These are phyloP conservation scores for Volvox africanus DNA, from an alignment of 139 green algal species.

Conservation along the genomic window DNA sequence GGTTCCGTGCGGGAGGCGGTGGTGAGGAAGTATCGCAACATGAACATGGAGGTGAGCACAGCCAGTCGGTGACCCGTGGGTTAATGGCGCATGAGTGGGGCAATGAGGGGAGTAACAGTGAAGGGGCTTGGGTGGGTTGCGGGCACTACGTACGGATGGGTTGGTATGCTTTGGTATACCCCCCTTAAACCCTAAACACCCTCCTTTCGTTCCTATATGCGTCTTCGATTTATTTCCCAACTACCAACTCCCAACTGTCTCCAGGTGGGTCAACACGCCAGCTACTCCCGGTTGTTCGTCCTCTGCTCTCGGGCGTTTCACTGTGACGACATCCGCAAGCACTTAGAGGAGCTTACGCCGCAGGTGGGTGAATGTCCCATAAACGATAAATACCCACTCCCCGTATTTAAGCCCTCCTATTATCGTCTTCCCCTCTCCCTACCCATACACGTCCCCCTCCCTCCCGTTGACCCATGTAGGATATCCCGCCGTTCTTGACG, in stretches of 20 bases:
- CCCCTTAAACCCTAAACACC: neutral
- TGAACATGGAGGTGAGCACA: conserved; percentile 82
- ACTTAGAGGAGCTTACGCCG: conserved; percentile 53
- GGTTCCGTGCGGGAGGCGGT: conserved; percentile 79
- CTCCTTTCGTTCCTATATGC: neutral
- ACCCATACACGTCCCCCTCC: neutral
- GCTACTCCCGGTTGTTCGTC: conserved; percentile 79
- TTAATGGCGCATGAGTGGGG: too few species aligned
- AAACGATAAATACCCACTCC: neutral
- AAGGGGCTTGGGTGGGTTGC: neutral
- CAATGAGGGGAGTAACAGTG: too few species aligned
- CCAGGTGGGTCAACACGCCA: conserved; percentile 82
- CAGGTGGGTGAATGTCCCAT: too few species aligned
- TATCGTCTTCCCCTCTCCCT: neutral
- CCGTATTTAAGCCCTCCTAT: too few species aligned
- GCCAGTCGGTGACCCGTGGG: too few species aligned
- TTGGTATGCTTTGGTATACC: too few species aligned
- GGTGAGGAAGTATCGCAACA: conserved; percentile 86
- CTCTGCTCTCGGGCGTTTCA: conserved; percentile 64
- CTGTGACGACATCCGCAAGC: conserved; percentile 51
- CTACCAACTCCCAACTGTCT: neutral
- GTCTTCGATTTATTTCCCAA: too few species aligned
- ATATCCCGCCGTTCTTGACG: conserved; percentile 11
- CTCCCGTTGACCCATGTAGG: neutral
- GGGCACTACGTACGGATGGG: neutral